Conservation (phyloP, 768 basidiomycete genomes). For the Psilocybe subaeruginosa region DNA sequence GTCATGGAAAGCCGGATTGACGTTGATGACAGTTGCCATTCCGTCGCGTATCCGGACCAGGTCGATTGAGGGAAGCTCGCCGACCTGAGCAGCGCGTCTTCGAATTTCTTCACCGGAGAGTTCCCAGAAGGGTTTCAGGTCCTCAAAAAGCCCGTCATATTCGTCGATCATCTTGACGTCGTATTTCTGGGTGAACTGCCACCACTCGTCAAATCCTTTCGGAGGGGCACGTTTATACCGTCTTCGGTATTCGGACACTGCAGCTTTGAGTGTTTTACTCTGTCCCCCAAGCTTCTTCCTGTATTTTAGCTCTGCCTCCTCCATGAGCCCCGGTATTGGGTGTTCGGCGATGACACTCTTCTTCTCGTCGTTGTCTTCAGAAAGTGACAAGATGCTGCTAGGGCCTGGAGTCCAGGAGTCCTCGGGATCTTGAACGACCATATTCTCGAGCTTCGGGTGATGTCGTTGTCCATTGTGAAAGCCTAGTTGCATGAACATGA, state of each 20-base stretch:
- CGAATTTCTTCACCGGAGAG: slow-evolving; percentile 75
- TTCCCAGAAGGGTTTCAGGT: slow-evolving; percentile 85
- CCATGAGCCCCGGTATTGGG: slow-evolving; percentile 86
- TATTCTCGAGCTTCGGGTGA: slow-evolving; percentile 19
- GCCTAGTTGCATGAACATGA: slow-evolving; percentile 55
- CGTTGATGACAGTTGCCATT: slow-evolving; percentile 55
- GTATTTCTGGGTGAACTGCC: slow-evolving; percentile 73
- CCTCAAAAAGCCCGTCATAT: slow-evolving; percentile 78
- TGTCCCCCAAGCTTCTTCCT: slow-evolving; percentile 68
- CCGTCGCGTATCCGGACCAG: slow-evolving; percentile 81
- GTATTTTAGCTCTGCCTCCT: slow-evolving; percentile 79
- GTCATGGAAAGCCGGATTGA: slow-evolving; percentile 63
- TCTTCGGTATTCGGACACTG: slow-evolving; percentile 79
- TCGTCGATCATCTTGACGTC: slow-evolving; percentile 86
- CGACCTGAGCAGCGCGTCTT: slow-evolving; percentile 65
- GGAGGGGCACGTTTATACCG: slow-evolving; percentile 84
- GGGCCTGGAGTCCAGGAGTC: slow-evolving; percentile 24
- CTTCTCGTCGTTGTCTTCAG: slow-evolving; percentile 18
- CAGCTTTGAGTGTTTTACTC: slow-evolving; percentile 77
- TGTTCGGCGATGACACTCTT: slow-evolving; percentile 44
- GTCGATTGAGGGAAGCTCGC: slow-evolving; percentile 81
- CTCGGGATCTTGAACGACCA: slow-evolving; percentile 20
- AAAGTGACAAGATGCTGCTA: slow-evolving; percentile 16
- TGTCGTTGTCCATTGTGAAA: slow-evolving; percentile 42
- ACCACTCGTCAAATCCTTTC: slow-evolving; percentile 92